Percentiles rank a stretch among this genome's conserved stretches.
Conservation (phyloP, 2,329 filamentous ascomycete species). For the Ciborinia camelliae region DNA sequence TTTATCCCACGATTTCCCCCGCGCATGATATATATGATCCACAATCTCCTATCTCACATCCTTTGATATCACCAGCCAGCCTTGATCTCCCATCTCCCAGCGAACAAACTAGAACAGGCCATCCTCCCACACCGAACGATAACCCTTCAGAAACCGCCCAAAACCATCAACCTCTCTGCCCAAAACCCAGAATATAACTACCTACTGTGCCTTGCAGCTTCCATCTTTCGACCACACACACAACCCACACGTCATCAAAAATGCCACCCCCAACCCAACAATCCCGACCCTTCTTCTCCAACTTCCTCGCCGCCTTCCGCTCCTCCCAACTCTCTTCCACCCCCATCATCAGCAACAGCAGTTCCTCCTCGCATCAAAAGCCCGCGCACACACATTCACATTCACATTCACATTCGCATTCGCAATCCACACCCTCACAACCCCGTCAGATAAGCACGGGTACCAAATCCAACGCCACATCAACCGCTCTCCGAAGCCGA, state of each 20-base stretch:
- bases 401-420: constrained; percentile 29
- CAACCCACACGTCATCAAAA: neutral
- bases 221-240: neutral
- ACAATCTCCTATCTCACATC: constrained; percentile 2
- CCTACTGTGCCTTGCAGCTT: neutral
- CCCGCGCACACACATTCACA: constrained; percentile 33
- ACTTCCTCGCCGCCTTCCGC: constrained; percentile 38
- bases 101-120: neutral
- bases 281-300: constrained; percentile 36
- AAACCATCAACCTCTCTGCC: neutral
- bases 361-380: constrained; percentile 15
- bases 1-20: constrained; percentile 1
- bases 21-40: neutral
- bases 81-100: neutral
- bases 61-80: neutral
- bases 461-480: constrained; percentile 26
- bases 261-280: constrained; percentile 33
- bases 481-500: constrained; percentile 24
- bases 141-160: neutral
- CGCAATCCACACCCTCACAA: constrained; percentile 17
- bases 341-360: constrained; percentile 27
- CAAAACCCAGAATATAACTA: neutral
- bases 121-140: neutral
- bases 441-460: constrained; percentile 13
- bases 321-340: constrained; percentile 28